Evolutionary conservation across 805 yeast species (phyloP), one percentile per base, ranked within the genome.

Genomic region (Monosporozyma aquatica): DNA sequence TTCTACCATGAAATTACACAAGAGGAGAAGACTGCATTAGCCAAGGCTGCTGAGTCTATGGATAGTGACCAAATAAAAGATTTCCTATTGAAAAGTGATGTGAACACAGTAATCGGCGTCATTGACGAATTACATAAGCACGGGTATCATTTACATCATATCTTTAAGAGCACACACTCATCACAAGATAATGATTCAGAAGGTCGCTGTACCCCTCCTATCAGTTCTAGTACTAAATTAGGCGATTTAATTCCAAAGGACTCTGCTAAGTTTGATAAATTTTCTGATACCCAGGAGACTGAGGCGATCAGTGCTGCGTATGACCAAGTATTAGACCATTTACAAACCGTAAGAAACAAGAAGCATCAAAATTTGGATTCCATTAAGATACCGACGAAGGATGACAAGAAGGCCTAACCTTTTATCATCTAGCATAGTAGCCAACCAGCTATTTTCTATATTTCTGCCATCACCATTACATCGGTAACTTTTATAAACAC

Each of bases 61-160:
- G 61, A 67, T 45, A 64, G 66, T 46, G 70, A 65, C 20, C 54
- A 61, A 41, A 56, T 64, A 37, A 66, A 59, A 48, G 64, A 63
- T 25, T 58, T 61, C 34, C 53, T 65, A 42, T 47, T 62, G 35
- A 66, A 61, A 47, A 62, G 72, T 23, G 68, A 68, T 47, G 56
- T 67, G 8, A 56, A 66, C 4, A 61, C 65, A 22, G 61, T 71
- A 11, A 54, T 66, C 8, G 61, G 59, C 15, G 60, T 66, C 5
- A 54, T 72, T 36, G 65, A 65, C 37, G 60, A 62, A 24, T 48
- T 72, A 43, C 69, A 69, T 43, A 56, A 51, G 7, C 56, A 61
- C 24, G 75, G 76, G 4, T 61, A 70, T 13, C 55, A 65, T 15
- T 44, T 72, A n/a, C 62, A 65, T 26, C 61, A 61, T 30, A 49